Percentiles rank a stretch among this genome's conserved stretches.
phyloP scores from a whole-genome alignment of 176 grass and related monocot genomes.

The Carex pumila region DNA sequence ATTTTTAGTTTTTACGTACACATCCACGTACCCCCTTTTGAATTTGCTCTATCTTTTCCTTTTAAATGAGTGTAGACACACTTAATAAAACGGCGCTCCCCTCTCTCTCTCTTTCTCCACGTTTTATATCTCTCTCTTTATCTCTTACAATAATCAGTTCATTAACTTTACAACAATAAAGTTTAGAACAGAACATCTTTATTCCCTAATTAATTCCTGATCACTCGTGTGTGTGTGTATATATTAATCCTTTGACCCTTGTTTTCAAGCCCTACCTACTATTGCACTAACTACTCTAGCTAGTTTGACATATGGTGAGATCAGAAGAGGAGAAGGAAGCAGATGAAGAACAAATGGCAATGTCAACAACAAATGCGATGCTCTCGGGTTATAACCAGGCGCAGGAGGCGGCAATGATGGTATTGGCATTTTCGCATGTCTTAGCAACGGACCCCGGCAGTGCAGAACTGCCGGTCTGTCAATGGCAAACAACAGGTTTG shows the following conservation, averaged over 20 bases:
- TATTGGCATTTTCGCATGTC: slow-evolving; percentile 63
- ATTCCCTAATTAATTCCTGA: background rate
- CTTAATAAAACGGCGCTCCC: background rate
- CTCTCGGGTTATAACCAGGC: slow-evolving; percentile 40
- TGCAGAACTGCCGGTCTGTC: background rate
- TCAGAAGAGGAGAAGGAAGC: background rate
- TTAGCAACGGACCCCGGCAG: slow-evolving; percentile 21
- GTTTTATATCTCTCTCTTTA: background rate
- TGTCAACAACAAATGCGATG: slow-evolving; percentile 9
- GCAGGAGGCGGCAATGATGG: slow-evolving; percentile 61
- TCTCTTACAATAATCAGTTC: slow-evolving; percentile 12
- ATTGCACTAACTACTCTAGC: background rate
- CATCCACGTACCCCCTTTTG: background rate
- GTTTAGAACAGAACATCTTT: background rate
- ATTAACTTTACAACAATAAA: background rate
- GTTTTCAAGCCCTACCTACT: slow-evolving; percentile 1
- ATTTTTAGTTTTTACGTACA: background rate
- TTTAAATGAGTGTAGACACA: slow-evolving; percentile 4
- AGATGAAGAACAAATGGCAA: background rate
- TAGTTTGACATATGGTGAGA: background rate
- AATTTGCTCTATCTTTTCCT: background rate
- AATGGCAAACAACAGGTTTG: background rate
- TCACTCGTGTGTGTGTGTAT: slow-evolving; percentile 10
- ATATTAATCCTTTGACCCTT: slow-evolving; percentile 1
- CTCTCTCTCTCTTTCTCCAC: background rate